A percentile compares a stretch with the other conserved stretches of the same genome.
phyloP scores from a whole-genome alignment of 257 asterid genomes.

The Nicotiana obtusifolia region DNA sequence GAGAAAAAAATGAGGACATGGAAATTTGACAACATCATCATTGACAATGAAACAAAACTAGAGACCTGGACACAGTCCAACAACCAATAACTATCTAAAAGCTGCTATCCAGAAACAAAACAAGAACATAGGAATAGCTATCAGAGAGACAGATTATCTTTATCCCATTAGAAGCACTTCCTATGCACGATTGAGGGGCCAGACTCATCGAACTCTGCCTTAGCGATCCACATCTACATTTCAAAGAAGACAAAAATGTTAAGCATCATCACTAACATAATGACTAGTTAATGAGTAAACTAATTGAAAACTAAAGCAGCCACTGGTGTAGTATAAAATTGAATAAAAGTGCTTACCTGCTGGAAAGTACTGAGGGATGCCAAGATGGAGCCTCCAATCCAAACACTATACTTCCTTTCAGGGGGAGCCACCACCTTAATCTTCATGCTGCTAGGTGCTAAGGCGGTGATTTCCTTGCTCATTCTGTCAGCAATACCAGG shows the following conservation, averaged over 20 bases:
- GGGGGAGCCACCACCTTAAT: constrained; percentile 5
- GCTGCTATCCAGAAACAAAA: background rate
- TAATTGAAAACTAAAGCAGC: background rate
- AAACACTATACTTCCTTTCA: constrained; percentile 13
- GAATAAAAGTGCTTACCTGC: background rate
- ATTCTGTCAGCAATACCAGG: constrained; percentile 14
- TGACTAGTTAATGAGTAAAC: background rate
- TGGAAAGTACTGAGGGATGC: constrained; percentile 15
- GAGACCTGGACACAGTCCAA: background rate
- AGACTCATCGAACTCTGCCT: constrained; percentile 11
- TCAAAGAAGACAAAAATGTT: background rate
- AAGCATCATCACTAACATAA: background rate
- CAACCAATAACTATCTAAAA: background rate
- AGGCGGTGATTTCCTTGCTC: constrained; percentile 6
- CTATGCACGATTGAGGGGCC: constrained; percentile 10
- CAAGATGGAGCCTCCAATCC: constrained; percentile 11
- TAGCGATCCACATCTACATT: constrained; percentile 9
- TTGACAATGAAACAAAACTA: background rate
- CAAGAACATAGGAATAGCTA: background rate
- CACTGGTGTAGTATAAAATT: background rate
- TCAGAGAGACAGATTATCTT: background rate
- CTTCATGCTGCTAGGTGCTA: constrained; percentile 12
- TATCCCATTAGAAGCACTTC: constrained; percentile 5
- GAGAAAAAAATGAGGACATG: background rate
- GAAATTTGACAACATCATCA: background rate